A percentile compares a stretch with the other conserved stretches of the same genome.
phyloP scores from a whole-genome alignment of 495 filamentous ascomycete species.

The Thermothielavioides terrestris region DNA sequence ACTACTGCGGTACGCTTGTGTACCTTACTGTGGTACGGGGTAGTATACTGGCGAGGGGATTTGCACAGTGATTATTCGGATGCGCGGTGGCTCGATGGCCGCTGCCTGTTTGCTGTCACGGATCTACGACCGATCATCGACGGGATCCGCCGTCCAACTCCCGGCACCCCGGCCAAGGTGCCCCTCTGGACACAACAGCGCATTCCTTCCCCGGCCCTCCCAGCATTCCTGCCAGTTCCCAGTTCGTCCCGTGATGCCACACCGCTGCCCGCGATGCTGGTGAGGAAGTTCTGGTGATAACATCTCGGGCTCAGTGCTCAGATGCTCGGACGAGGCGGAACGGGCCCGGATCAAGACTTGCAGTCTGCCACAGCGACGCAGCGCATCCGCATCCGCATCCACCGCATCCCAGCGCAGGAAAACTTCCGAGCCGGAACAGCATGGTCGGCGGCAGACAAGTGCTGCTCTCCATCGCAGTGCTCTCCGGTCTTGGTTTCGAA shows the following conservation, averaged over 20 bases:
- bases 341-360: constrained; percentile 3
- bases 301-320: constrained; percentile 1
- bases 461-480: constrained; percentile 27
- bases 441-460: constrained; percentile 24
- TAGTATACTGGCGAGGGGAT: constrained; percentile 3
- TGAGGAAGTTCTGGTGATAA: constrained; percentile 11
- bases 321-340: constrained; percentile 10
- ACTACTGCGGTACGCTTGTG: no score
- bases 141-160: constrained; percentile 7
- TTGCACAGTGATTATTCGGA: constrained; percentile 13
- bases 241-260: constrained; percentile 2
- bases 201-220: background rate
- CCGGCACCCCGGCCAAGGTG: background rate
- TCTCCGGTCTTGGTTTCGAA: constrained; percentile 20
- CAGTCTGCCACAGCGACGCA: background rate
- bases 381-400: no score
- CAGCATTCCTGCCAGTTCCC: background rate
- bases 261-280: constrained; percentile 16
- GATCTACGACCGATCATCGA: constrained; percentile 8
- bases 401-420: constrained; percentile 1
- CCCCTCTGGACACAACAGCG: background rate
- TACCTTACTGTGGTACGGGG: no score
- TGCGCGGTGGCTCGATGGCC: constrained; percentile 4
- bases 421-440: constrained; percentile 6
- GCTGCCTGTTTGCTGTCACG: constrained; percentile 9